These are phyloP conservation scores for Dipodascus albidus DNA, from an alignment of 805 yeast species.

Conservation along the genomic window DNA sequence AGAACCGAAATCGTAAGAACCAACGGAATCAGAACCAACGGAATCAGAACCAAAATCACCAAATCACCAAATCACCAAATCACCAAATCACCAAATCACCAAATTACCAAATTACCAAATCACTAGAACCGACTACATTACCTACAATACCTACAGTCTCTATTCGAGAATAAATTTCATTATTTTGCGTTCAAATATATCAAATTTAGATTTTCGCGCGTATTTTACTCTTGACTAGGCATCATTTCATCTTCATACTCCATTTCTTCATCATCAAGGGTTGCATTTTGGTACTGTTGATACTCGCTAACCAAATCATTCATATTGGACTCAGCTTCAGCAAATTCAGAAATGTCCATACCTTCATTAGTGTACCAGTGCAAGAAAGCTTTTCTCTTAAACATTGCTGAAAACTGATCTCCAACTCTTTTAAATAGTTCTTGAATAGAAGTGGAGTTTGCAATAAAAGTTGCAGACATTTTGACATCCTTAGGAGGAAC, in stretches of 20 bases:
- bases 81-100: background rate
- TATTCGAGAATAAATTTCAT: background rate
- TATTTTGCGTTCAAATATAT: too few relatives aligned
- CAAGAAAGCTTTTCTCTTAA: conserved; percentile 86
- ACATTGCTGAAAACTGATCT: conserved; percentile 87
- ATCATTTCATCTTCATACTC: conserved; percentile 36
- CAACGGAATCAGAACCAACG: background rate
- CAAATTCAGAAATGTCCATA: conserved; percentile 92
- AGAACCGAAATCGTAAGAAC: background rate
- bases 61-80: background rate
- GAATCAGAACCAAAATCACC: background rate
- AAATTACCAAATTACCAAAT: too few relatives aligned
- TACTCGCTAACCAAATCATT: conserved; percentile 82
- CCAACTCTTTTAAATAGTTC: conserved; percentile 86
- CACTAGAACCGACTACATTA: background rate
- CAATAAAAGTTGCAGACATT: conserved; percentile 88
- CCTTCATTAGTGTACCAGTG: conserved; percentile 96
- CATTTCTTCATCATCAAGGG: conserved; percentile 61
- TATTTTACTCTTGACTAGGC: too few relatives aligned
- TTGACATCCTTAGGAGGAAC: conserved; percentile 81
- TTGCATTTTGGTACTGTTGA: conserved; percentile 89
- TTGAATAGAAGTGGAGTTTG: conserved; percentile 90
- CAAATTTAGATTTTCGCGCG: too few relatives aligned
- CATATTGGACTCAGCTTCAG: conserved; percentile 91
- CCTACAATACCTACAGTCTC: background rate